These are phyloP conservation scores for Saccharum spontaneum DNA, from an alignment of 176 grass and related monocot genomes.

Conservation along the genomic window DNA sequence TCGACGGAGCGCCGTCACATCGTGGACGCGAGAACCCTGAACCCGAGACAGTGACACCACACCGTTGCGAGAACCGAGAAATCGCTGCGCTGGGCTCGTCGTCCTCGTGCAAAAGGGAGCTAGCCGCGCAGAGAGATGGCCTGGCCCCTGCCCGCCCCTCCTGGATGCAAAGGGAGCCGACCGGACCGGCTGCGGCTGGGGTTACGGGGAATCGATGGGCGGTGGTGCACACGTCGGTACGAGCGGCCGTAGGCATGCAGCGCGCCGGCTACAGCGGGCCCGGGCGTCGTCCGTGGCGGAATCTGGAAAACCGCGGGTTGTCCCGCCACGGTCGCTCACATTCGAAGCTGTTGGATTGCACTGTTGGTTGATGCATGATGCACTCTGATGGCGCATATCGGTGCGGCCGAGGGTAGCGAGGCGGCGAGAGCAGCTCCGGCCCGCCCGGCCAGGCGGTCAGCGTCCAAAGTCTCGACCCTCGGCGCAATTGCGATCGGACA, in stretches of 20 bases:
- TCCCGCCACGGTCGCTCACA: too few species aligned
- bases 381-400: neutral
- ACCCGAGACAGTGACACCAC: neutral
- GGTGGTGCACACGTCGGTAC: neutral
- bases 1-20: neutral
- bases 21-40: neutral
- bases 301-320: too few species aligned
- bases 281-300: too few species aligned
- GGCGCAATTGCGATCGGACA: neutral
- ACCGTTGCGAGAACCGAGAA: neutral
- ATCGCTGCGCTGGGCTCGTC: neutral
- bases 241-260: neutral
- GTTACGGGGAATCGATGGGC: constrained; percentile 10
- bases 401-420: neutral
- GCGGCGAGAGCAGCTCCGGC: neutral
- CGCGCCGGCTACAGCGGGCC: too few species aligned
- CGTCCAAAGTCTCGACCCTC: neutral
- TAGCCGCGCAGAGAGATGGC: neutral
- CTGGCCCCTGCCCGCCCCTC: neutral
- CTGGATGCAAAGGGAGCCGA: neutral
- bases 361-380: constrained; percentile 1
- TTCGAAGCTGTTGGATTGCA: neutral
- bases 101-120: neutral
- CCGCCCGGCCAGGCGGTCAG: too few species aligned
- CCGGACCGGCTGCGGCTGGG: neutral